These are phyloP conservation scores for Anethum foeniculum DNA, from an alignment of 140 eudicot genomes.

Conservation along the genomic window DNA sequence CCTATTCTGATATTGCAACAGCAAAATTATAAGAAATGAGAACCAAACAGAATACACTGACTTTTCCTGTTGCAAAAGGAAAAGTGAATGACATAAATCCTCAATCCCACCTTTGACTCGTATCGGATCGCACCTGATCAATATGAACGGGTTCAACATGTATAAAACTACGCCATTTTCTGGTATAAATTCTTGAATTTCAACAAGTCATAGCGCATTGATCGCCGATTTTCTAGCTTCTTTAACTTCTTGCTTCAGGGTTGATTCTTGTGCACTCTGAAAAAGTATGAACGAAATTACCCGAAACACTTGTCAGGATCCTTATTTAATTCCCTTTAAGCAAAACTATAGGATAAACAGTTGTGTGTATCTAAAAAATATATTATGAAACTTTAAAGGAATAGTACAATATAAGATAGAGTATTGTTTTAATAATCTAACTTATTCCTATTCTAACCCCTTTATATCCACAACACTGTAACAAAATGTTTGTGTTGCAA, in stretches of 20 bases:
- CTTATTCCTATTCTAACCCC: background rate
- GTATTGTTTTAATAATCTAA: background rate
- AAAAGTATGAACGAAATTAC: background rate
- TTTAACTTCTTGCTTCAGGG: conserved; percentile 26
- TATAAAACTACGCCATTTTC: conserved; percentile 1
- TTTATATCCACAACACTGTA: background rate
- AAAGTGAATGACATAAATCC: background rate
- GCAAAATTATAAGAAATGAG: background rate
- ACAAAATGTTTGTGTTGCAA: background rate
- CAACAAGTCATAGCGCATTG: conserved; percentile 29
- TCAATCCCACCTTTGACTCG: background rate
- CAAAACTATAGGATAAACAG: background rate
- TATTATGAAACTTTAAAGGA: too few relatives aligned
- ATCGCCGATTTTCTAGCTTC: conserved; percentile 17
- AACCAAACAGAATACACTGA: conserved; percentile 3
- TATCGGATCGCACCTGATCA: background rate
- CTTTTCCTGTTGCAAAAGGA: background rate
- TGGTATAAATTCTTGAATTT: conserved; percentile 19
- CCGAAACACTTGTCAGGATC: background rate
- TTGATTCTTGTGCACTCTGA: conserved; percentile 35
- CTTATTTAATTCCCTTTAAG: background rate
- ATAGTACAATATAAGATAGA: background rate
- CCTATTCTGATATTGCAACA: background rate
- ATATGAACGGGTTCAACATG: background rate
- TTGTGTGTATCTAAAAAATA: background rate